These are phyloP conservation scores for Metschnikowia amazonensis DNA, from an alignment of 805 yeast species.

Conservation along the genomic window DNA sequence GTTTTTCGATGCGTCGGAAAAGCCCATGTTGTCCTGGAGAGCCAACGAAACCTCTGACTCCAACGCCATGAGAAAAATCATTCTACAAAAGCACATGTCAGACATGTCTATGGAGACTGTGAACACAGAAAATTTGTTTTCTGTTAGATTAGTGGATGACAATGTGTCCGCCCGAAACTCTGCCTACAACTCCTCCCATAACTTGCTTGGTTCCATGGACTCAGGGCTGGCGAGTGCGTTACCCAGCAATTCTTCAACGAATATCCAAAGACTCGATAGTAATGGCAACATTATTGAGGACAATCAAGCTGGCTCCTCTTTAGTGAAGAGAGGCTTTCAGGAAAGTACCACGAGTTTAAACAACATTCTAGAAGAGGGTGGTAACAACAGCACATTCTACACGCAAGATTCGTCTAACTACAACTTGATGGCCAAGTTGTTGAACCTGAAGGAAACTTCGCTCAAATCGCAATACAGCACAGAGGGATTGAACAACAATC, in stretches of 20 bases:
- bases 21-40: constrained; percentile 42
- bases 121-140: constrained; percentile 76
- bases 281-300: constrained; percentile 40
- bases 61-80: constrained; percentile 18
- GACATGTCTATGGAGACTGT: constrained; percentile 76
- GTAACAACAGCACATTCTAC: constrained; percentile 8
- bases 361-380: constrained; percentile 16
- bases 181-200: constrained; percentile 9
- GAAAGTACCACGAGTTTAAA: constrained; percentile 10
- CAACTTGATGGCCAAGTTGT: constrained; percentile 16
- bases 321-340: constrained; percentile 13
- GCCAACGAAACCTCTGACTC: constrained; percentile 34
- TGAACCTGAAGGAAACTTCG: constrained; percentile 10
- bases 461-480: constrained; percentile 4
- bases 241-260: constrained; percentile 28
- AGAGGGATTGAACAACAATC: constrained; percentile 2
- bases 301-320: background rate
- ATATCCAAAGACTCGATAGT: constrained; percentile 43
- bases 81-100: constrained; percentile 33
- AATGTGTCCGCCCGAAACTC: constrained; percentile 29
- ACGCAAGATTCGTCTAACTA: constrained; percentile 16
- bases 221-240: constrained; percentile 21
- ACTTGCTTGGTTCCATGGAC: constrained; percentile 23
- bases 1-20: constrained; percentile 35
- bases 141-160: constrained; percentile 72